Evolutionary conservation across 495 filamentous ascomycete genomes (phyloP).

Genomic region (Neurospora tetraspora): DNA sequence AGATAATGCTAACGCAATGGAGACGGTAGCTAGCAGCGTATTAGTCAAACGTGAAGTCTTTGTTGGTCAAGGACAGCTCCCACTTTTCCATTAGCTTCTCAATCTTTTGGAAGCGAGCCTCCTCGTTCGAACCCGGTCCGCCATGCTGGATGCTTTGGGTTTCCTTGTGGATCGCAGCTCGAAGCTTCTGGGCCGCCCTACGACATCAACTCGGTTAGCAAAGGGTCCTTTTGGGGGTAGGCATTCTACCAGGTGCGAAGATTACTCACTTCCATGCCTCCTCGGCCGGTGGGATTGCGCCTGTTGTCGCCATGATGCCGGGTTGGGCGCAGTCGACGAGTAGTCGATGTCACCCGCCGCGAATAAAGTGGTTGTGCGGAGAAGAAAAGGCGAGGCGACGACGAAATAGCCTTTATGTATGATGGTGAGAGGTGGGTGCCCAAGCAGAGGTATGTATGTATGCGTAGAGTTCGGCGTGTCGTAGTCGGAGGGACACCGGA

Average conservation of each 20-base stretch:
- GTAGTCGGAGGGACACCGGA: neutral
- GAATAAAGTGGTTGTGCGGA: neutral
- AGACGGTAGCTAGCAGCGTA: slow-evolving; percentile 49
- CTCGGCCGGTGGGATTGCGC: slow-evolving; percentile 7
- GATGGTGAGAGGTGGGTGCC: neutral
- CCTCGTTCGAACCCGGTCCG: slow-evolving; percentile 22
- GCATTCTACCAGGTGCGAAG: neutral
- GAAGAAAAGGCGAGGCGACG: neutral
- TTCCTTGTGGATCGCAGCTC: slow-evolving; percentile 18
- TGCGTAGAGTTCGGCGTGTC: neutral
- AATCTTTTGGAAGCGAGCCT: slow-evolving; percentile 44
- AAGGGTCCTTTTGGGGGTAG: neutral
- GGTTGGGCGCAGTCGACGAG: neutral
- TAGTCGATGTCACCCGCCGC: neutral
- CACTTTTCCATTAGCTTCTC: slow-evolving; percentile 50
- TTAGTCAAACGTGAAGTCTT: slow-evolving; percentile 19
- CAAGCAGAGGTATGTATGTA: neutral
- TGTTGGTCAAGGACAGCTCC: slow-evolving; percentile 17
- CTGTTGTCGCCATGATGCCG: slow-evolving; percentile 1
- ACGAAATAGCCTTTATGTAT: neutral
- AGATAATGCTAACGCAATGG: slow-evolving; percentile 59
- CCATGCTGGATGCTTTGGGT: slow-evolving; percentile 38
- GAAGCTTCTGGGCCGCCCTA: slow-evolving; percentile 19
- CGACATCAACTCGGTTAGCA: slow-evolving; percentile 3
- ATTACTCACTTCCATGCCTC: slow-evolving; percentile 19